Conservation (phyloP, 2,329 filamentous ascomycete genomes). For the Blastomyces parvus region DNA sequence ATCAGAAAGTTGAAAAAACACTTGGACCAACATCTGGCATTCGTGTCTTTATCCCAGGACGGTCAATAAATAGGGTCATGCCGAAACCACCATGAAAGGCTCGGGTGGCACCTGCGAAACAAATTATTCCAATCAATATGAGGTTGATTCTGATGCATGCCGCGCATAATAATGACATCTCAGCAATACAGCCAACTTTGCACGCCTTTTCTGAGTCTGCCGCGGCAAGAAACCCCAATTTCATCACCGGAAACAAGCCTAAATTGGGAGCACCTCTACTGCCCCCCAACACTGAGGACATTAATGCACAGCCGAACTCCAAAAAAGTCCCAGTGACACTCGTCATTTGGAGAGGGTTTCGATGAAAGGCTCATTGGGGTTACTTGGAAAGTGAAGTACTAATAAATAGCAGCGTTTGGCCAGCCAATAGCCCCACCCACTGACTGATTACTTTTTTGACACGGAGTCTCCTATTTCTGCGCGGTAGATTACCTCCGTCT, state of each 20-base stretch:
- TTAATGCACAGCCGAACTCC: background rate
- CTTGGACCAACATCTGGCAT: no score
- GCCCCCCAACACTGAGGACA: background rate
- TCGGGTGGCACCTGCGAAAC: background rate
- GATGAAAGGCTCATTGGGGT: background rate
- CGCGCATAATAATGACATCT: background rate
- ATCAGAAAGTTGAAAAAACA: background rate
- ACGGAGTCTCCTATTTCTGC: background rate
- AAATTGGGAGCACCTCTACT: background rate
- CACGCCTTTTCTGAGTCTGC: background rate
- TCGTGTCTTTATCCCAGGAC: background rate
- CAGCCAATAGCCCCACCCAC: background rate
- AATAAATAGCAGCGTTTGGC: background rate
- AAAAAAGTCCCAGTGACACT: background rate
- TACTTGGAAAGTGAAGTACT: background rate
- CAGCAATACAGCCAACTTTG: background rate
- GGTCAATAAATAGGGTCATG: background rate
- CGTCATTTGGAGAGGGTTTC: background rate
- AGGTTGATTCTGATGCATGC: background rate
- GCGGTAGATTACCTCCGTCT: background rate
- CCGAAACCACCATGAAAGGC: background rate
- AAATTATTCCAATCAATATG: background rate
- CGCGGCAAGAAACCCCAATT: background rate
- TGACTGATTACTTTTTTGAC: background rate
- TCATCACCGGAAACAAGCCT: background rate